Base-by-base conservation (phyloP, 306 rosid genomes). In the Potentilla sterilis region DNA sequence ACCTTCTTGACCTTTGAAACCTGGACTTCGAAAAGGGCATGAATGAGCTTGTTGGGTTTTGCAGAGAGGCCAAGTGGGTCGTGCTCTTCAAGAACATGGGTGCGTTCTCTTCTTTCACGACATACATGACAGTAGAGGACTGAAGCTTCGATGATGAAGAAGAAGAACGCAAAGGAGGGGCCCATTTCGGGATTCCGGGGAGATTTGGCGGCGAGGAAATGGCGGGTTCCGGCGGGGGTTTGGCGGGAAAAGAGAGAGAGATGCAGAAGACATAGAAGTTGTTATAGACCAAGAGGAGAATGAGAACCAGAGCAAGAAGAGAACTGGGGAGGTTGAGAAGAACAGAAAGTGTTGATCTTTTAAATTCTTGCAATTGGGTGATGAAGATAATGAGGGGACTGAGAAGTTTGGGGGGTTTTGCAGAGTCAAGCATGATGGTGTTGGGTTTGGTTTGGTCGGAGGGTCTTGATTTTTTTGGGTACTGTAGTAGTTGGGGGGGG, bases 251-350 rank as follows among this genome's bases (percentile, higher is more conserved):
- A 42, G 97, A 91, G 38, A 79, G 46, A 42, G 51, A 84, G 80
- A 90, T 4, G 38, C 14, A 79, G 86, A 90, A 90, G 16, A 83
- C 81, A 4, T 84, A 72, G 83, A 86, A 81, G 76, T 79, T 93
- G 69, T 92, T 92, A 87, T 85, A 92, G 70, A 84, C 73, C 22
- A 95, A 67, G 38, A 92, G 89, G 41, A 87, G 63, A 75, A 92
- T 87, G 41, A 92, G 84, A 72, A 89, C 59, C 24, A 92, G 76
- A 61, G 85, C 90, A 12, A 87, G 83, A 40, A 86, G 73, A 13
- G 95, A 79, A 12, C 83, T 79, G 72, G 93, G 96, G n/a, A 88
- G 43, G n/a, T 68, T 70, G 37, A 84, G 81, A 65, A 88, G 86
- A 18, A 79, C 40, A 77, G 85, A 48, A 67, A 87, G 73, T 0